A percentile compares a stretch with the other conserved stretches of the same genome.
Conservation (phyloP, 2,329 filamentous ascomycete genomes). For the Thelonectria rubi region DNA sequence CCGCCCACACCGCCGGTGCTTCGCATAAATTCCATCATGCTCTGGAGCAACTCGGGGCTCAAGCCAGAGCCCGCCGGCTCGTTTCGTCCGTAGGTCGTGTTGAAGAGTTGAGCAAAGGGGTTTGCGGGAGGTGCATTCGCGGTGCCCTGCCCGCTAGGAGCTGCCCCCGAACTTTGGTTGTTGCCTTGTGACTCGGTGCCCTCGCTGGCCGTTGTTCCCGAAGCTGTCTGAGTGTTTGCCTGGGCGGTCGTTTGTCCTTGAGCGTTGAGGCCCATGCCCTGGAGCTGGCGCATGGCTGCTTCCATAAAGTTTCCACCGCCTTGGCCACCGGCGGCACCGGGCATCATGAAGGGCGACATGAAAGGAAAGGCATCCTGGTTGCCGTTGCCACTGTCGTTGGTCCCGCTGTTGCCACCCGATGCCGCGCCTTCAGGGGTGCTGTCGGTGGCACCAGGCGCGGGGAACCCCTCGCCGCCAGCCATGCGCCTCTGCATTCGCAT, state of each 20-base stretch:
- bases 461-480: conserved; percentile 72
- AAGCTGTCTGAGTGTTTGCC: conserved; percentile 41
- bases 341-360: conserved; percentile 45
- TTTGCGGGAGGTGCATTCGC: conserved; percentile 60
- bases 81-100: conserved; percentile 24
- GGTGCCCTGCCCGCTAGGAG: conserved; percentile 35
- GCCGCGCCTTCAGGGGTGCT: conserved; percentile 71
- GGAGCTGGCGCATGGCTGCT: conserved; percentile 43
- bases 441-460: conserved; percentile 91
- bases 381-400: conserved; percentile 41
- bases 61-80: conserved; percentile 58
- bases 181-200: conserved; percentile 39
- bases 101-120: conserved; percentile 74
- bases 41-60: conserved; percentile 65
- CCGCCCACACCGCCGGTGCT: conserved; percentile 48
- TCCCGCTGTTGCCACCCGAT: conserved; percentile 44
- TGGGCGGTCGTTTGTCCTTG: conserved; percentile 32
- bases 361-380: conserved; percentile 48
- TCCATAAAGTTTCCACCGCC: conserved; percentile 17
- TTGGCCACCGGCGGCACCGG: conserved; percentile 35
- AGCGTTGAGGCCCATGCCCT: conserved; percentile 47
- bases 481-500: conserved; percentile 82
- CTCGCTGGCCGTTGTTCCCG: conserved; percentile 42
- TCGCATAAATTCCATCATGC: conserved; percentile 61
- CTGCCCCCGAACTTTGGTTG: conserved; percentile 34